Evolutionary conservation across 768 basidiomycete genomes (phyloP), one percentile per base, ranked within the genome.

Genomic region (Tylopilus subfusipes): DNA sequence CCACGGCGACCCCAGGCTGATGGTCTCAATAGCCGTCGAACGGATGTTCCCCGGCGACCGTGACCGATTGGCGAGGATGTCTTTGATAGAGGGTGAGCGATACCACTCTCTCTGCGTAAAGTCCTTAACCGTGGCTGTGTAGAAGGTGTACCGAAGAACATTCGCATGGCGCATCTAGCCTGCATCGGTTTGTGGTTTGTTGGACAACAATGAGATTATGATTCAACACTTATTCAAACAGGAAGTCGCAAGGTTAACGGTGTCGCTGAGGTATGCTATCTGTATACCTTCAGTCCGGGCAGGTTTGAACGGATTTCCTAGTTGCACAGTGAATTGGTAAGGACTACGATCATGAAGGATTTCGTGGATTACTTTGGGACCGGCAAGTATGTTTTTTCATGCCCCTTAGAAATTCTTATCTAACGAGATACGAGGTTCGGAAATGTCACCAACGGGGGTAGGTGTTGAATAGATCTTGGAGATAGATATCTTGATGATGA

Each of bases 401-500:
- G 19, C 13, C n/a, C 24, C 24, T 33, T 43, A 18, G 14, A 25
- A 21, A 30, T 22, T 21, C n/a, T 45, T 33, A 21, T 52, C 59
- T 70, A 24, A 72, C 48, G 57, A 14, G 54, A 49, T 42, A 24
- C 31, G 45, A 85, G 85, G 67, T 93, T 90, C 64, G 80, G 82
- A 24, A 93, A 96, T 67, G 92, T 98, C 46, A 98, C 95, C 38
- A 99, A 98, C 67, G 96, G 95, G 54, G 81, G 88, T 88, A 70
- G 66, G 84, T 78, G 29, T 18, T 31, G n/a, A 13, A 42, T 5
- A 9, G 11, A 42, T 53, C 27, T 10, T 6, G 1, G 19, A 38
- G 13, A 30, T 19, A 38, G 13, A 30, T 19, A 21, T 14, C 25
- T 30, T 33, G 21, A 54, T 51, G 40, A 52, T 2, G 12, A 54